Conservation (phyloP, 305 asterid species). For the Fraxinus floribunda region DNA sequence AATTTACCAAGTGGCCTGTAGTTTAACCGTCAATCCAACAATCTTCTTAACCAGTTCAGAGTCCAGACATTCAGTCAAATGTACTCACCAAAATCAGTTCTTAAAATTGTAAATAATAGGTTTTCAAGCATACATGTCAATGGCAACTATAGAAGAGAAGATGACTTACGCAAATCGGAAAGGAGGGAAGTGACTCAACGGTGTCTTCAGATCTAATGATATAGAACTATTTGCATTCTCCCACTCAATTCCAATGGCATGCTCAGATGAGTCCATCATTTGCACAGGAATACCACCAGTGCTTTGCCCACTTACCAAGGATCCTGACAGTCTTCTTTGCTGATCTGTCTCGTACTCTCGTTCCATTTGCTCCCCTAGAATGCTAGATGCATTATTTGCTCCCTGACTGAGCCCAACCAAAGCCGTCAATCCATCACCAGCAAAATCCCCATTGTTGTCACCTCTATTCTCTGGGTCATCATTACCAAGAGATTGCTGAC, state of each 20-base stretch:
- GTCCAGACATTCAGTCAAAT: slow-evolving; percentile 4
- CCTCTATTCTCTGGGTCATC: slow-evolving; percentile 77
- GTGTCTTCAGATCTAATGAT: slow-evolving; percentile 90
- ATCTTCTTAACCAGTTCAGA: slow-evolving; percentile 1
- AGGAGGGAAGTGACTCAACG: slow-evolving; percentile 93
- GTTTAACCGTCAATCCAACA: slow-evolving; percentile 3
- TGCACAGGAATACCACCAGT: slow-evolving; percentile 57
- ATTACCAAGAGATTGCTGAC: slow-evolving; percentile 71
- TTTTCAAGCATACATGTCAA: neutral
- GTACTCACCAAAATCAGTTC: slow-evolving; percentile 2
- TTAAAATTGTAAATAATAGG: neutral
- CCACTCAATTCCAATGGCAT: slow-evolving; percentile 68
- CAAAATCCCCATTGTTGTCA: slow-evolving; percentile 66
- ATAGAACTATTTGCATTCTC: slow-evolving; percentile 66
- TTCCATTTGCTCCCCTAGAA: slow-evolving; percentile 57
- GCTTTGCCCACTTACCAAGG: slow-evolving; percentile 54
- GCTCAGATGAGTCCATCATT: slow-evolving; percentile 66
- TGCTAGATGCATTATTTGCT: slow-evolving; percentile 49
- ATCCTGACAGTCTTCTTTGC: slow-evolving; percentile 45
- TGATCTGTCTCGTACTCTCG: slow-evolving; percentile 55
- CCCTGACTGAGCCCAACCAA: slow-evolving; percentile 96
- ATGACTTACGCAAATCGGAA: slow-evolving; percentile 89
- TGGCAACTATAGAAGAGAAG: no score
- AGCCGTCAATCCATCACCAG: slow-evolving; percentile 94
- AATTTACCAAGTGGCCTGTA: slow-evolving; percentile 3